Evolutionary conservation across 441 rosid genomes (phyloP), one percentile per base, ranked within the genome.

Genomic region (Mallotus repandus): DNA sequence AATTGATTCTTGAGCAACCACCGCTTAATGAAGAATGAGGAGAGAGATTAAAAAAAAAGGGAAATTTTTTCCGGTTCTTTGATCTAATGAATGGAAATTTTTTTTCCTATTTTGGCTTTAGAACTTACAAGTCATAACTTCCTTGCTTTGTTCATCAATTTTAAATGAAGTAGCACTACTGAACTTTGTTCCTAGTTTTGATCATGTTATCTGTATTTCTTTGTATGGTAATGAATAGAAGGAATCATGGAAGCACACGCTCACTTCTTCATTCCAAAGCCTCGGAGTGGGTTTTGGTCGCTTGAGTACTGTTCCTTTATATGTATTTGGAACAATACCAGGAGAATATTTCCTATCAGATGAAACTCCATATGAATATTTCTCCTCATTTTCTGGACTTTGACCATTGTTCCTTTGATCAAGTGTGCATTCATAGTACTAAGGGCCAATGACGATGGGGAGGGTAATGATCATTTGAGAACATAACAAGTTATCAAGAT

Each of bases 351-450:
- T 87, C 73, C 71, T 74, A 72, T 79, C 89, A 38, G 75, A 76
- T 15, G 83, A 82, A 71, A 74, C 72, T 54, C 84, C 75, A 29
- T 85, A 78, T 21, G 89, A 81, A 78, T 79, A 80, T 64, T 84
- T 87, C 81, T 89, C 90, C 50, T 87, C 60, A 81, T 86, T 74
- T 87, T 89, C 76, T 89, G 90, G 91, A 86, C 94, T 54, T 61
- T 87, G 71, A 85, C 90, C 41, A 50, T 81, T 59, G 69, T 85
- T 76, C 81, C 89, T 48, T 55, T 89, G 58, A 73, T 87, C 25
- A 87, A 89, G 81, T 86, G 87, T 73, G 84, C n/a, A n/a, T n/a
- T n/a, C n/a, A n/a, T n/a, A n/a, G n/a, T n/a, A n/a, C n/a, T n/a
- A n/a, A n/a, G n/a, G n/a, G n/a, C n/a, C n/a, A n/a, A n/a, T n/a